phyloP scores from a whole-genome alignment of 495 filamentous ascomycete species.

The Collariella sp. region DNA sequence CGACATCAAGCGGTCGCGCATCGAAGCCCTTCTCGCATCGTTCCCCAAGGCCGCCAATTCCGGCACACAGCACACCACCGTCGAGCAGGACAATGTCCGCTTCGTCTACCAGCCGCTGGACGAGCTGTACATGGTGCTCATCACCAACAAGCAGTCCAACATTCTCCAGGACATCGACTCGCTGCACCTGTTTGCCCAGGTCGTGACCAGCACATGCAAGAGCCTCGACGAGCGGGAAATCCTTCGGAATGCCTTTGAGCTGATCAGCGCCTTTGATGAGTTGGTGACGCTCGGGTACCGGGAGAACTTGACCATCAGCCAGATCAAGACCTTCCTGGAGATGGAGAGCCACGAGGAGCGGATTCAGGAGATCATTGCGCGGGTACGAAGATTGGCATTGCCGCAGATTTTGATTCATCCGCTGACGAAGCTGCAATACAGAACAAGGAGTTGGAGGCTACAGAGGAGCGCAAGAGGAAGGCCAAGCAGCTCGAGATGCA shows the following conservation, averaged over 20 bases:
- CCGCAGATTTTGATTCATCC: background rate
- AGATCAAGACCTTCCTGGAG: slow-evolving; percentile 97
- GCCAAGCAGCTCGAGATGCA: slow-evolving; percentile 98
- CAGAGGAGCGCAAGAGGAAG: slow-evolving; percentile 93
- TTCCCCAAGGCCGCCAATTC: slow-evolving; percentile 95
- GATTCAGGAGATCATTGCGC: slow-evolving; percentile 93
- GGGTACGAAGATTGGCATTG: slow-evolving; percentile 45
- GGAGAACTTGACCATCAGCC: slow-evolving; percentile 86
- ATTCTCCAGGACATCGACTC: slow-evolving; percentile 99
- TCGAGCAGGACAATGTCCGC: slow-evolving; percentile 98
- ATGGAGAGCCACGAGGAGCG: slow-evolving; percentile 99
- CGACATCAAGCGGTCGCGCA: slow-evolving; percentile 89
- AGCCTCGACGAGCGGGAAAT: slow-evolving; percentile 94
- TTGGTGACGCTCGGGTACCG: slow-evolving; percentile 89
- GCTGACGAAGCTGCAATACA: slow-evolving; percentile 42
- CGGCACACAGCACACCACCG: slow-evolving; percentile 91
- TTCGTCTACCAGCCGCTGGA: slow-evolving; percentile 98
- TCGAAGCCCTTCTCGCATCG: slow-evolving; percentile 90
- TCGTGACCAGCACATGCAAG: slow-evolving; percentile 92
- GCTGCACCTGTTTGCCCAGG: slow-evolving; percentile 92
- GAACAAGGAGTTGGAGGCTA: slow-evolving; percentile 98
- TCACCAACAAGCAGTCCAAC: slow-evolving; percentile 98
- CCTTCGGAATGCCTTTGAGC: slow-evolving; percentile 83
- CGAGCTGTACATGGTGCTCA: slow-evolving; percentile 98
- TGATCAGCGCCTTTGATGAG: slow-evolving; percentile 94